Percentiles rank a stretch among this genome's conserved stretches.
phyloP scores from a whole-genome alignment of 1,284 basidiomycete species.

The Microbotryum violaceum region DNA sequence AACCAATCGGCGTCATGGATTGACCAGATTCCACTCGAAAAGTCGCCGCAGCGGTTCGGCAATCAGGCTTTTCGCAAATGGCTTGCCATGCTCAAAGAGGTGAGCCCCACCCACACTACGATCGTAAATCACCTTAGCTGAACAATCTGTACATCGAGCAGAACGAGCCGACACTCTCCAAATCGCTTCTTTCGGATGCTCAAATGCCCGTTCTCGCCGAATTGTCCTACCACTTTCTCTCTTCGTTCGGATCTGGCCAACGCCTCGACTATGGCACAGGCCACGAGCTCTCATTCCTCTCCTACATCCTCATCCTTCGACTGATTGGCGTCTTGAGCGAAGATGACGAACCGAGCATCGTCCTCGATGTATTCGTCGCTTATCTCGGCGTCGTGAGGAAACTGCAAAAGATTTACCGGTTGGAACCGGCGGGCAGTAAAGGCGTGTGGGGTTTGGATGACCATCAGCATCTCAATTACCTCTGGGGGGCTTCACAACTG shows the following conservation, averaged over 20 bases:
- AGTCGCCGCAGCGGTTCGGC: constrained; percentile 85
- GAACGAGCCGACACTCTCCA: constrained; percentile 50
- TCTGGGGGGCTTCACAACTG: constrained; percentile 86
- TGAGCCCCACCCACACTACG: constrained; percentile 38
- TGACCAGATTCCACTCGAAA: constrained; percentile 66
- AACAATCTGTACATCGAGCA: constrained; percentile 1
- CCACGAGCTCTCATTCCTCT: constrained; percentile 79
- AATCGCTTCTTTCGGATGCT: constrained; percentile 54
- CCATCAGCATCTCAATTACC: constrained; percentile 62
- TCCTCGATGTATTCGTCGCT: constrained; percentile 54
- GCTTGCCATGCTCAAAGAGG: constrained; percentile 71
- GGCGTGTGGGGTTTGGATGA: constrained; percentile 99
- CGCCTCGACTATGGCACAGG: constrained; percentile 96
- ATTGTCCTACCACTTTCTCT: constrained; percentile 66
- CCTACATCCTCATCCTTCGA: constrained; percentile 62
- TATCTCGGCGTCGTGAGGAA: constrained; percentile 78
- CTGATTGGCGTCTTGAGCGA: constrained; percentile 34
- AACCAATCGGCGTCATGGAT: constrained; percentile 70
- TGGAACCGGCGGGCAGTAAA: constrained; percentile 95
- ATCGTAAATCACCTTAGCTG: neutral
- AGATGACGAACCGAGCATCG: constrained; percentile 41
- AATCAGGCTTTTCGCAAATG: constrained; percentile 87
- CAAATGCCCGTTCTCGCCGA: constrained; percentile 49
- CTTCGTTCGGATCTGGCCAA: constrained; percentile 81
- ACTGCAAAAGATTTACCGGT: constrained; percentile 78